phyloP scores from a whole-genome alignment of 2,329 filamentous ascomycete genomes.

The Colletotrichum sp. region DNA sequence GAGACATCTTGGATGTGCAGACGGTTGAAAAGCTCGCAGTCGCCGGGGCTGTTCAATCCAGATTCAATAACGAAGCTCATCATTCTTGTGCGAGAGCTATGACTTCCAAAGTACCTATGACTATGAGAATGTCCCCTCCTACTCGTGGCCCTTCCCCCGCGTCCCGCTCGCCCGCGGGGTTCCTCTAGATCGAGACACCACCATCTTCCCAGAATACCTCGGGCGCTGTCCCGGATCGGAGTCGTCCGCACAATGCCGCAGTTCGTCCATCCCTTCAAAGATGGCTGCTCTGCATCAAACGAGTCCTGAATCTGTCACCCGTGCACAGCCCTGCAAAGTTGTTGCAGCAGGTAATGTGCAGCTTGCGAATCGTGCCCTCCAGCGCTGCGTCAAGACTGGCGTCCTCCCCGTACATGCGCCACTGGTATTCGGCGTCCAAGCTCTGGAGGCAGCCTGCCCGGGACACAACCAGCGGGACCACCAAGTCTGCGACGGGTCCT shows the following conservation, averaged over 20 bases:
- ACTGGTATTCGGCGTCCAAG: not conserved
- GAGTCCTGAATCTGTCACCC: not conserved
- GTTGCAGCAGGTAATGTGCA: not conserved
- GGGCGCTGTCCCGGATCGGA: not conserved
- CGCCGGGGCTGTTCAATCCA: not conserved
- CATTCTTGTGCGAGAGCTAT: not conserved
- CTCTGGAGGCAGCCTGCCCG: not conserved
- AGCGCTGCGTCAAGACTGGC: not conserved
- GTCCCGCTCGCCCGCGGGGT: not conserved
- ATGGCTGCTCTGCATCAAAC: not conserved
- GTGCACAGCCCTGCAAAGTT: not conserved
- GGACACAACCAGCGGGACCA: not conserved
- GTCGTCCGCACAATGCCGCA: not conserved
- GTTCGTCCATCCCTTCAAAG: not conserved
- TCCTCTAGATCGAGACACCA: not conserved
- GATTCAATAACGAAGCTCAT: not conserved
- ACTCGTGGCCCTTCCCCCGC: too few relatives aligned
- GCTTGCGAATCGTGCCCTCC: not conserved
- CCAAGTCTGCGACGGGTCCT: not conserved
- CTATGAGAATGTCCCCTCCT: not conserved
- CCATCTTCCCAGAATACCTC: not conserved
- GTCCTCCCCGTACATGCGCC: not conserved
- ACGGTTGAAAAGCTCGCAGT: not conserved
- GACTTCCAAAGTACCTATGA: not conserved
- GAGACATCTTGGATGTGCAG: not conserved